Percentiles rank a stretch among this genome's conserved stretches.
These are phyloP conservation scores for Heliamphora ciliata DNA, from an alignment of 179 eudicot genomes.

Conservation along the genomic window DNA sequence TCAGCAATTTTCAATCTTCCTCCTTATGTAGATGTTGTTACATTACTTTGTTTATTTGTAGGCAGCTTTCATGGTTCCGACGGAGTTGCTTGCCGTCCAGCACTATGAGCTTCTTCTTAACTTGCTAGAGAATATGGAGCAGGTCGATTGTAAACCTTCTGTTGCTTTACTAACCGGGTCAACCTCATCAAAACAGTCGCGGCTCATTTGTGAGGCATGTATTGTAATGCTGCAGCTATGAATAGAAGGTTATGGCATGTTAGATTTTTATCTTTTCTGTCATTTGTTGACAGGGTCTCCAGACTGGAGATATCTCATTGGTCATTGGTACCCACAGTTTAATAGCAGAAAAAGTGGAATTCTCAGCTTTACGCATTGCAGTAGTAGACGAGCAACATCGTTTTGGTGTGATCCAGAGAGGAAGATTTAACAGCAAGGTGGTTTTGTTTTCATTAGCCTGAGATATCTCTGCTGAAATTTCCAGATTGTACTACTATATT, in stretches of 20 bases:
- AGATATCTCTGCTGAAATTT: neutral
- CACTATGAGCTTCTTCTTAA: constrained; percentile 65
- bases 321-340: constrained; percentile 93
- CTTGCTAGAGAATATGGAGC: constrained; percentile 51
- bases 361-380: constrained; percentile 75
- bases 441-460: constrained; percentile 6
- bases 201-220: constrained; percentile 64
- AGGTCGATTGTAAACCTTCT: constrained; percentile 41
- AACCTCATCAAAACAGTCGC: constrained; percentile 72
- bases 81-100: constrained; percentile 92
- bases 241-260: neutral
- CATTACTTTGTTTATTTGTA: constrained; percentile 24
- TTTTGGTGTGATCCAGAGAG: constrained; percentile 97
- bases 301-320: constrained; percentile 64
- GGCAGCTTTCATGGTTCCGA: constrained; percentile 99
- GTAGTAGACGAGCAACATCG: constrained; percentile 96
- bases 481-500: neutral
- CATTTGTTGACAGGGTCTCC: constrained; percentile 60
- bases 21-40: neutral
- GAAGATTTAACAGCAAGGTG: constrained; percentile 92
- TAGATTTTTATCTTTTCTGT: constrained; percentile 15
- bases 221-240: neutral
- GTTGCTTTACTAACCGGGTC: constrained; percentile 86
- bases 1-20: constrained; percentile 2
- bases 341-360: constrained; percentile 74